Percentiles rank a stretch among this genome's conserved stretches.
These are phyloP conservation scores for Fusarium chaquense DNA, from an alignment of 2,329 filamentous ascomycete species.

Conservation along the genomic window DNA sequence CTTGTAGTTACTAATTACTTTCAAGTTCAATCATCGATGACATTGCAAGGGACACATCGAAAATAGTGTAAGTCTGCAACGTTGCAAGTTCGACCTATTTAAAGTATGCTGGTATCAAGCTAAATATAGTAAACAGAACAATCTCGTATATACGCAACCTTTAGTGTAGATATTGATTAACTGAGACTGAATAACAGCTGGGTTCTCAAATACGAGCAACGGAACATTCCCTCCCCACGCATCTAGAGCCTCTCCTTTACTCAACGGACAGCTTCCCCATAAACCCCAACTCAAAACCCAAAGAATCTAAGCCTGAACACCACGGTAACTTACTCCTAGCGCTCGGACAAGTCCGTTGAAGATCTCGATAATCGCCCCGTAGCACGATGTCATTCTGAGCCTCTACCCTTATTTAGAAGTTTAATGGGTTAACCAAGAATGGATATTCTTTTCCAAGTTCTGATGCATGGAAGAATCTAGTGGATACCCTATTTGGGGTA, in stretches of 20 bases:
- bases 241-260: not conserved
- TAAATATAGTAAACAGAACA: not conserved
- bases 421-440: not conserved
- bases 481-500: not conserved
- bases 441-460: not conserved
- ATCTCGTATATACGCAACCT: not conserved
- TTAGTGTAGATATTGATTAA: not conserved
- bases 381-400: not conserved
- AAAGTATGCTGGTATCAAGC: not conserved
- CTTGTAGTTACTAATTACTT: too few species aligned
- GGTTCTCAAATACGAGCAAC: not conserved
- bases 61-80: not conserved
- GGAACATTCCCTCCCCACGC: not conserved
- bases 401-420: not conserved
- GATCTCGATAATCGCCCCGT: not conserved
- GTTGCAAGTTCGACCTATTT: not conserved
- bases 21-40: not conserved
- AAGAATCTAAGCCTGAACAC: not conserved
- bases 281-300: not conserved
- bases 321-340: conserved; percentile 4
- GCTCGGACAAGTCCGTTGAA: conserved; percentile 9
- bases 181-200: not conserved
- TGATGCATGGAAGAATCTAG: conserved; percentile 4
- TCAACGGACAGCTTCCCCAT: not conserved
- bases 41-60: not conserved